phyloP scores from a whole-genome alignment of 2,329 filamentous ascomycete genomes.

The Ceratocystis papillata region DNA sequence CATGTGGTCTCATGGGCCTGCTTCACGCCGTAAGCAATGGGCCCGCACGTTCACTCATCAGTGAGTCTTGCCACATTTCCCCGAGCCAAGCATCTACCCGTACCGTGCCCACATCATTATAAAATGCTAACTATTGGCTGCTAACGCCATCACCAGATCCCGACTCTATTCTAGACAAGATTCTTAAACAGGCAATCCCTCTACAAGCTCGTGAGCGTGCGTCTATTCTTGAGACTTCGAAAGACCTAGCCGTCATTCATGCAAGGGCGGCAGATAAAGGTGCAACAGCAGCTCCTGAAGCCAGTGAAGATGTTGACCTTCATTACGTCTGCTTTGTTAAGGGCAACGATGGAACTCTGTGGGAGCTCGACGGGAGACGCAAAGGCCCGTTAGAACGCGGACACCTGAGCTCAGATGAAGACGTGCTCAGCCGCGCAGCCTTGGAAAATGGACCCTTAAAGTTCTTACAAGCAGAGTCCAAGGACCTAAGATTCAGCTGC shows the following conservation, averaged over 20 bases:
- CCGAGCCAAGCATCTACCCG: neutral
- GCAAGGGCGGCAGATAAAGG: conserved; percentile 63
- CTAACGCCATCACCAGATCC: conserved; percentile 31
- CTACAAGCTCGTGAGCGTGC: conserved; percentile 57
- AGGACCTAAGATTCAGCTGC: conserved; percentile 48
- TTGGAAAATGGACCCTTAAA: conserved; percentile 55
- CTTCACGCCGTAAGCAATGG: conserved; percentile 77
- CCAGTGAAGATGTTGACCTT: conserved; percentile 73
- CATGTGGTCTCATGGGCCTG: conserved; percentile 81
- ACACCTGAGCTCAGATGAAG: conserved; percentile 47
- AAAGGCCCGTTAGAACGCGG: conserved; percentile 50
- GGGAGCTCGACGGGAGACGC: conserved; percentile 50
- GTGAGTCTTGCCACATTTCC: conserved; percentile 31
- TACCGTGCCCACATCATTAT: neutral
- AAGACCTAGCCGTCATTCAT: conserved; percentile 67
- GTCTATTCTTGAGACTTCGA: conserved; percentile 63
- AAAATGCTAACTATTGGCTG: neutral
- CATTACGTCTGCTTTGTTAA: conserved; percentile 96
- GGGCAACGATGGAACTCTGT: conserved; percentile 49
- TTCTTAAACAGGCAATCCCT: conserved; percentile 61
- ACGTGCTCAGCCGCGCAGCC: conserved; percentile 65
- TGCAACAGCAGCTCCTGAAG: conserved; percentile 66
- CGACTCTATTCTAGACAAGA: conserved; percentile 47
- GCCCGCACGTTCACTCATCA: conserved; percentile 51
- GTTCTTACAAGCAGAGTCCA: conserved; percentile 47